Percentiles rank a stretch among this genome's conserved stretches.
phyloP scores from a whole-genome alignment of 805 yeast species.

The Yarrowia sp. region DNA sequence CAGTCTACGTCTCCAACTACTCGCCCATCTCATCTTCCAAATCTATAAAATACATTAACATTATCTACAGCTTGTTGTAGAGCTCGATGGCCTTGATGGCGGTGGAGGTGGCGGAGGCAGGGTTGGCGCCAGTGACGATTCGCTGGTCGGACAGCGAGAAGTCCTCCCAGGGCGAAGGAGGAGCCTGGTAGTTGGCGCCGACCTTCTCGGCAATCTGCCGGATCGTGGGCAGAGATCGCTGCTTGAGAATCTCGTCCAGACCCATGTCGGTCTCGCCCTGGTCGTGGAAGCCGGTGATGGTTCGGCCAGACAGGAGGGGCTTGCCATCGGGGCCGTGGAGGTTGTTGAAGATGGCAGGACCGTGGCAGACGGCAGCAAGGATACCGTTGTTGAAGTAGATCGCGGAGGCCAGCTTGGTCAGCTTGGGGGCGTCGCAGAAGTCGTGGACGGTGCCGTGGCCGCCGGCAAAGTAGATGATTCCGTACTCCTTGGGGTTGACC shows the following conservation, averaged over 20 bases:
- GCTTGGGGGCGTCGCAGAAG: conserved; percentile 48
- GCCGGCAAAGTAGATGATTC: conserved; percentile 59
- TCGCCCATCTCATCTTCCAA: too few relatives aligned
- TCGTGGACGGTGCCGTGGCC: conserved; percentile 66
- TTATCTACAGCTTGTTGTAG: not conserved
- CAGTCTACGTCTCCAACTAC: too few relatives aligned
- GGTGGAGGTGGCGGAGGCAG: conserved; percentile 54
- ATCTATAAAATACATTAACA: conserved; percentile 7
- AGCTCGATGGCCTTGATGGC: conserved; percentile 39
- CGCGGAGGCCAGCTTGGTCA: conserved; percentile 47
- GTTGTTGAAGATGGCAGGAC: conserved; percentile 56
- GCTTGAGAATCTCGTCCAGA: conserved; percentile 32
- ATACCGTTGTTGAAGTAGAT: conserved; percentile 54
- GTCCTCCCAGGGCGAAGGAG: conserved; percentile 54
- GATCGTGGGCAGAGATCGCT: conserved; percentile 44
- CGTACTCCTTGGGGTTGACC: conserved; percentile 63
- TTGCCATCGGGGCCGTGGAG: conserved; percentile 46
- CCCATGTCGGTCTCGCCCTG: conserved; percentile 48
- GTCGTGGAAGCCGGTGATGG: conserved; percentile 61
- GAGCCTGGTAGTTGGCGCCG: conserved; percentile 48
- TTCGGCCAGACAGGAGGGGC: conserved; percentile 51
- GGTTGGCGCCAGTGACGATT: conserved; percentile 65
- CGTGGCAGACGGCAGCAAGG: conserved; percentile 66
- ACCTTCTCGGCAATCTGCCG: conserved; percentile 31
- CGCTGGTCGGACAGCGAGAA: conserved; percentile 56